Conservation (phyloP, 495 filamentous ascomycete species). For the Lepraria neglecta region DNA sequence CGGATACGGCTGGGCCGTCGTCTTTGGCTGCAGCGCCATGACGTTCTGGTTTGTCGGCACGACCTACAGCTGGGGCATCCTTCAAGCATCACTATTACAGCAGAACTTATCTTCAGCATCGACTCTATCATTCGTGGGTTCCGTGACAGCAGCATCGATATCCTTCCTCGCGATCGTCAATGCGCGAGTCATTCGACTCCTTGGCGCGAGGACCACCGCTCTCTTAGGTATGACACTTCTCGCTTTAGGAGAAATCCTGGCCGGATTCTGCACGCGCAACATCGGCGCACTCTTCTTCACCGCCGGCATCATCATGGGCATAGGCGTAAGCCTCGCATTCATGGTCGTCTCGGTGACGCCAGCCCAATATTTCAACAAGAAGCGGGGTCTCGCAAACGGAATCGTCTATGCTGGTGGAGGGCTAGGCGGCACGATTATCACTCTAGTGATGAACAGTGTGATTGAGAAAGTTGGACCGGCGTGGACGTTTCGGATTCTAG, state of each 20-base stretch:
- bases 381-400: conserved; percentile 51
- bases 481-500: conserved; percentile 51
- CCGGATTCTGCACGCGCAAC: conserved; percentile 43
- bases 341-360: conserved; percentile 31
- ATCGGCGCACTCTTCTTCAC: conserved; percentile 52
- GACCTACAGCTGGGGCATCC: conserved; percentile 51
- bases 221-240: conserved; percentile 44
- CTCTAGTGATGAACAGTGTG: conserved; percentile 44
- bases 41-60: conserved; percentile 52
- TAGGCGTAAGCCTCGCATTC: conserved; percentile 32
- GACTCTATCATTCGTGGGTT: conserved; percentile 52
- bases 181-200: conserved; percentile 42
- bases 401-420: conserved; percentile 51
- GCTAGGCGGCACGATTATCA: conserved; percentile 46
- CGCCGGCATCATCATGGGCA: conserved; percentile 46
- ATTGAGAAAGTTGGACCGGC: conserved; percentile 42
- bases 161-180: conserved; percentile 45
- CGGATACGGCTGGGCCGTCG: conserved; percentile 54
- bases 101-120: conserved; percentile 35
- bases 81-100: conserved; percentile 49
- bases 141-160: conserved; percentile 43
- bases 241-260: conserved; percentile 44
- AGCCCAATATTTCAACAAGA: conserved; percentile 50
- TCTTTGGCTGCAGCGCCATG: conserved; percentile 44
- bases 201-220: conserved; percentile 42